Percentiles rank a stretch among this genome's conserved stretches.
Conservation (phyloP, 2,329 filamentous ascomycete species). For the Penicillium sp. region DNA sequence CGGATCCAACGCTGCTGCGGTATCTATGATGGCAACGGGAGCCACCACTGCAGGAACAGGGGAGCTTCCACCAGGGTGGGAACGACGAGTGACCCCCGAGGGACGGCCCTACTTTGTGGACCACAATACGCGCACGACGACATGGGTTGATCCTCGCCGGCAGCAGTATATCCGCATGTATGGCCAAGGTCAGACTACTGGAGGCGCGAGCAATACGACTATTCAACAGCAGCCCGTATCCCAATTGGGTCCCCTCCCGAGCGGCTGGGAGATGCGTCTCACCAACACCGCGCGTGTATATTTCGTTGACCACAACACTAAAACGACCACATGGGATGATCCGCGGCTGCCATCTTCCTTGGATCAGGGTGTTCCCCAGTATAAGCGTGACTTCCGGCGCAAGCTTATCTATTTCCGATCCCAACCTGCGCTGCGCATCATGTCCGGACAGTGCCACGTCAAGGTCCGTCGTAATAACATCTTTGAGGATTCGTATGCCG, state of each 20-base stretch:
- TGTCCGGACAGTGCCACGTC: constrained; percentile 95
- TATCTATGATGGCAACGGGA: constrained; percentile 91
- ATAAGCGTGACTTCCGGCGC: constrained; percentile 97
- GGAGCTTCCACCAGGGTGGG: constrained; percentile 93
- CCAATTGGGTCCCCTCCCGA: constrained; percentile 89
- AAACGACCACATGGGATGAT: constrained; percentile 99
- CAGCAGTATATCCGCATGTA: constrained; percentile 99
- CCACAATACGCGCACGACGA: constrained; percentile 96
- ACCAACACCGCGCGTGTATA: constrained; percentile 98
- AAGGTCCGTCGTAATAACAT: constrained; percentile 96
- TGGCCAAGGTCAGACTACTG: constrained; percentile 68
- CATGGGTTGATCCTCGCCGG: constrained; percentile 94
- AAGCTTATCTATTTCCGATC: constrained; percentile 99
- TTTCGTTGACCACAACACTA: constrained; percentile 99
- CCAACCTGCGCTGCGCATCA: constrained; percentile 90
- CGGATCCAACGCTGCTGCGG: constrained; percentile 52
- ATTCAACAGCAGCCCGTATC: constrained; percentile 98
- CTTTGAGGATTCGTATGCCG: constrained; percentile 97
- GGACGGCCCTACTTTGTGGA: constrained; percentile 96
- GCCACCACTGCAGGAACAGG: constrained; percentile 92
- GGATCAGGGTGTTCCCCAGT: constrained; percentile 97
- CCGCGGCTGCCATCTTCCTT: constrained; percentile 90
- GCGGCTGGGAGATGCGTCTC: constrained; percentile 98
- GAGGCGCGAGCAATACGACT: constrained; percentile 65
- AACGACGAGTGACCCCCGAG: constrained; percentile 92